A percentile compares a stretch with the other conserved stretches of the same genome.
These are phyloP conservation scores for Leccinum subrobustum DNA, from an alignment of 1,284 basidiomycete species.

Conservation along the genomic window DNA sequence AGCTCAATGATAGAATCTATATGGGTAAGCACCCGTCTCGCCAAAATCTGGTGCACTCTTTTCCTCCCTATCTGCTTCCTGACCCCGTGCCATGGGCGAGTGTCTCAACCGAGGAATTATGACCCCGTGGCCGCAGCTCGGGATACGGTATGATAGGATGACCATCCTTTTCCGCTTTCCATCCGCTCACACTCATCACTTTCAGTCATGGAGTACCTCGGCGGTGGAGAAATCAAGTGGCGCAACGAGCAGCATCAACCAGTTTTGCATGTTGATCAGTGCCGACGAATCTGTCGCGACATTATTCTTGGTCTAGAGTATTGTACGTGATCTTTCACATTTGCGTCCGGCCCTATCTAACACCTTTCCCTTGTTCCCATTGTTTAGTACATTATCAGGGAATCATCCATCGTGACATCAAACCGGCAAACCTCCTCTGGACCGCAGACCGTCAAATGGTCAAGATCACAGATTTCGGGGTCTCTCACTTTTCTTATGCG, in stretches of 20 bases:
- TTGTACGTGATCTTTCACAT: slow-evolving; percentile 49
- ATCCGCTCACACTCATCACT: slow-evolving; percentile 18
- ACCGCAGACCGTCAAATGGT: slow-evolving; percentile 79
- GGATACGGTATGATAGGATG: slow-evolving; percentile 34
- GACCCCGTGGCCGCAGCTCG: slow-evolving; percentile 33
- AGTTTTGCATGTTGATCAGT: slow-evolving; percentile 79
- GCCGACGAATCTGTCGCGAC: slow-evolving; percentile 86
- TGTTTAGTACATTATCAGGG: slow-evolving; percentile 88
- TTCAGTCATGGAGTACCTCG: slow-evolving; percentile 93
- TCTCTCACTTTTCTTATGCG: slow-evolving; percentile 92
- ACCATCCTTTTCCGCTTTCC: slow-evolving; percentile 6
- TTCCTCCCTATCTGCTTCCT: slow-evolving; percentile 23
- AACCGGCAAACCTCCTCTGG: slow-evolving; percentile 96
- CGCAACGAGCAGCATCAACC: slow-evolving; percentile 64
- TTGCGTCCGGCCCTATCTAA: slow-evolving; percentile 2
- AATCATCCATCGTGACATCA: slow-evolving; percentile 99
- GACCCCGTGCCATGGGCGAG: slow-evolving; percentile 20
- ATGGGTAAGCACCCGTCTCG: slow-evolving; percentile 65
- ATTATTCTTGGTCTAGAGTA: slow-evolving; percentile 94
- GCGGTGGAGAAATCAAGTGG: slow-evolving; percentile 94
- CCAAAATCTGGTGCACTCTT: slow-evolving; percentile 16
- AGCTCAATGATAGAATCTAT: slow-evolving; percentile 86
- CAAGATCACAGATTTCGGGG: slow-evolving; percentile 98
- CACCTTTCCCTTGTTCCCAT: slow-evolving; percentile 5
- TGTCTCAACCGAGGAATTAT: slow-evolving; percentile 28